Evolutionary conservation across 495 filamentous ascomycete genomes (phyloP), one percentile per base, ranked within the genome.

Genomic region (Aspergillus egyptiacus): DNA sequence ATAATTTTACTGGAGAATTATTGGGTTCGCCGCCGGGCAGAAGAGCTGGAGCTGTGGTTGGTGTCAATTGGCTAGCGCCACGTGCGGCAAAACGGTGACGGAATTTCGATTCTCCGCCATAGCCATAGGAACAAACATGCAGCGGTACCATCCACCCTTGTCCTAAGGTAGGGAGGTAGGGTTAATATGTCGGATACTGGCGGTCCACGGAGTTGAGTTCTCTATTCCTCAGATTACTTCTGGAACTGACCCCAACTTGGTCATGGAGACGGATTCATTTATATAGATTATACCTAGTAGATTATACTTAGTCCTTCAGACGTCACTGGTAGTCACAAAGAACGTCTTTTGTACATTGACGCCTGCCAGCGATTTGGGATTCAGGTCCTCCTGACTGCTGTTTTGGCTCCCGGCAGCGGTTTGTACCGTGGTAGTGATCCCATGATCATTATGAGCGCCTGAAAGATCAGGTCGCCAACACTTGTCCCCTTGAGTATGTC

Each of bases 291-390:
- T 40, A 23, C 11, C 8, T 25, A n/a, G 2, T 11, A 14, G 4
- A 31, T 6, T 31, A 8, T 31, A 31, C n/a, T n/a, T n/a, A n/a
- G n/a, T n/a, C n/a, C n/a, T n/a, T 31, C 28, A 61, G 18, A 53
- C 24, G 3, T 60, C 51, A 51, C 59, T 55, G 3, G 59, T 63
- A 15, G 69, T 64, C 31, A 72, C 63, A 39, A 58, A 56, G 36
- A 72, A 72, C 0, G 67, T 62, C 50, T 66, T 72, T 23, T 72
- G 65, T 28, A 72, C 63, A 55, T 65, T 72, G 23, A 72, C 65
- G 1, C 64, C 69, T 31, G 53, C 54, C n/a, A 61, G 55, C 0
- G 61, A 46, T 18, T 54, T 60, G 6, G 67, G 65, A 46, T 70
- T 64, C n/a, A 72, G 50, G 36, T 67, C 49, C 44, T 70, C 67